Conservation (phyloP, 768 basidiomycete species). For the Boletellus ananiceps region DNA sequence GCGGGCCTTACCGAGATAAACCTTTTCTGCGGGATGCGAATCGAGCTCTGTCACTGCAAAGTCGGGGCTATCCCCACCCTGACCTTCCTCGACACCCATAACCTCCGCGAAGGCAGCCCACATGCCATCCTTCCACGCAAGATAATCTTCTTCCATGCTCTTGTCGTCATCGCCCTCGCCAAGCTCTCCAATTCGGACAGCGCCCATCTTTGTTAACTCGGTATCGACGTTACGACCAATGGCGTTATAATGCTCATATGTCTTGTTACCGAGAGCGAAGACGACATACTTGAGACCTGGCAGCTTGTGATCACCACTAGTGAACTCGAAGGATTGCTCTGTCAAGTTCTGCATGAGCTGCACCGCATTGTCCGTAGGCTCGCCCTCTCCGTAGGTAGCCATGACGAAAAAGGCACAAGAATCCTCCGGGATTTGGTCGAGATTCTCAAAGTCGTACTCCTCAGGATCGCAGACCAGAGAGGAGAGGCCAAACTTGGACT, state of each 20-base stretch:
- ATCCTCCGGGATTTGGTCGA: slow-evolving; percentile 86
- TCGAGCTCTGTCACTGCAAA: slow-evolving; percentile 85
- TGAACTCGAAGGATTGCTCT: slow-evolving; percentile 85
- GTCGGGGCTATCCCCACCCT: slow-evolving; percentile 91
- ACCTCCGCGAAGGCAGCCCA: slow-evolving; percentile 84
- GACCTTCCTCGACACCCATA: slow-evolving; percentile 92
- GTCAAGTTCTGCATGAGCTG: slow-evolving; percentile 89
- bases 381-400: slow-evolving; percentile 98
- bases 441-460: slow-evolving; percentile 97
- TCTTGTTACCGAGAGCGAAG: slow-evolving; percentile 89
- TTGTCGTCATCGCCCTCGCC: slow-evolving; percentile 99
- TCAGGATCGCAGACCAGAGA: slow-evolving; percentile 98
- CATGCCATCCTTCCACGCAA: slow-evolving; percentile 98
- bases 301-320: slow-evolving; percentile 69
- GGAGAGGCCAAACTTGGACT: slow-evolving; percentile 90
- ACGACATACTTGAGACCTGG: slow-evolving; percentile 90
- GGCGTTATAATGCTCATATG: slow-evolving; percentile 95
- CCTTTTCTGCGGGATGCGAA: slow-evolving; percentile 75
- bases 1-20: slow-evolving; percentile 74
- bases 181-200: slow-evolving; percentile 74
- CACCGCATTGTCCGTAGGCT: slow-evolving; percentile 97
- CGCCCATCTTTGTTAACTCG: slow-evolving; percentile 74
- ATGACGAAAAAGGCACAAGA: slow-evolving; percentile 90
- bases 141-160: slow-evolving; percentile 99
- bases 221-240: slow-evolving; percentile 79